Evolutionary conservation across 2,329 filamentous ascomycete genomes (phyloP).

Genomic region (Claviceps quebecensis): DNA sequence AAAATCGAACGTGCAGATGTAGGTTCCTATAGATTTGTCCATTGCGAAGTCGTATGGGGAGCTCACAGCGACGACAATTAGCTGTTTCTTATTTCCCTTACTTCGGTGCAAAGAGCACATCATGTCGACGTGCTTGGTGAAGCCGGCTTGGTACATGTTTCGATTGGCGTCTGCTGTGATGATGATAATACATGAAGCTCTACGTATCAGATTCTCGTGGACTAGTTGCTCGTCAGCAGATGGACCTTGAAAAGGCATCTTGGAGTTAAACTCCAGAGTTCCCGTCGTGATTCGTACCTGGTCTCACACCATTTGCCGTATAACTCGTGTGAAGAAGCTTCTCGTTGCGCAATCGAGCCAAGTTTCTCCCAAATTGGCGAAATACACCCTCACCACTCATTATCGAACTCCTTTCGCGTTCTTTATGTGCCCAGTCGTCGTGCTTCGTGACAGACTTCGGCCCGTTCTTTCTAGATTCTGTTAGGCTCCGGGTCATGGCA

Average conservation of each 20-base stretch:
- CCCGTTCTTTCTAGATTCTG: slow-evolving; percentile 35
- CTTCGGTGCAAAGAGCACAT: slow-evolving; percentile 76
- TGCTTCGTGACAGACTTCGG: slow-evolving; percentile 26
- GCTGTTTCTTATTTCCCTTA: slow-evolving; percentile 69
- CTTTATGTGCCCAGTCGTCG: slow-evolving; percentile 43
- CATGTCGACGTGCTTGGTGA: slow-evolving; percentile 92
- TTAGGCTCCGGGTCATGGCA: slow-evolving; percentile 58
- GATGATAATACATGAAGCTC: slow-evolving; percentile 77
- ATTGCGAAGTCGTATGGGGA: slow-evolving; percentile 95
- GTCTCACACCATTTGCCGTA: slow-evolving; percentile 80
- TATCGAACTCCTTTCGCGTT: slow-evolving; percentile 44
- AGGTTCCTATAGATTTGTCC: slow-evolving; percentile 80
- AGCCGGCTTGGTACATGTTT: slow-evolving; percentile 85
- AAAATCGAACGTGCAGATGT: slow-evolving; percentile 92
- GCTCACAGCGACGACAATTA: slow-evolving; percentile 85
- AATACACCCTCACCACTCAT: slow-evolving; percentile 94
- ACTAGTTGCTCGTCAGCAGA: slow-evolving; percentile 28
- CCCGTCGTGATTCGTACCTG: slow-evolving; percentile 28
- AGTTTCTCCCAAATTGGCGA: slow-evolving; percentile 68
- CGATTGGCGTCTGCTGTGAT: slow-evolving; percentile 88
- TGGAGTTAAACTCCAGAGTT: neutral
- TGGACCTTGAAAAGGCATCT: neutral
- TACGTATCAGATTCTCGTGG: slow-evolving; percentile 82
- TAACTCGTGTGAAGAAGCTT: slow-evolving; percentile 90
- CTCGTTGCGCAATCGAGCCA: slow-evolving; percentile 76